phyloP scores from a whole-genome alignment of 208 protist species.

The Naegleria gruberi region DNA sequence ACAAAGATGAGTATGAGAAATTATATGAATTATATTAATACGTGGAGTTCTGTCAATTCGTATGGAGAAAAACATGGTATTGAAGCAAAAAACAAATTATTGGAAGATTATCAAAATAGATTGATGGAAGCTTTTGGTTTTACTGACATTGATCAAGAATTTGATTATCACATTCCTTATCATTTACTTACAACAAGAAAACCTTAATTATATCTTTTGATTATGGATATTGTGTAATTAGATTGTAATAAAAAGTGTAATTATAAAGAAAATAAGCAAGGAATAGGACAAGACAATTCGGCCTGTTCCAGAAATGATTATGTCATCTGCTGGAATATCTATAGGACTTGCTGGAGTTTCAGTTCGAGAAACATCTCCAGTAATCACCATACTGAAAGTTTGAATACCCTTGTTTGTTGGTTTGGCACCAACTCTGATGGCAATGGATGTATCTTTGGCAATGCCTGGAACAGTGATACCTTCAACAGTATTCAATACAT shows the following conservation, averaged over 20 bases:
- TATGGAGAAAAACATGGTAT: background rate
- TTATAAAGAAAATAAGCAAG: too few species aligned
- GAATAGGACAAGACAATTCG: too few species aligned
- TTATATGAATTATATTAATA: background rate
- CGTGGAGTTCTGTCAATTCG: background rate
- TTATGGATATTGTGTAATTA: too few species aligned
- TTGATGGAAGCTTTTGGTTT: background rate
- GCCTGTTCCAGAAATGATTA: too few species aligned
- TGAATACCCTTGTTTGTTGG: background rate
- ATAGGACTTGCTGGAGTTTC: too few species aligned
- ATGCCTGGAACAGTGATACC: background rate
- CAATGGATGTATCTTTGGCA: background rate
- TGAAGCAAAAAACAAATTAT: background rate
- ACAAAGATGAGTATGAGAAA: background rate
- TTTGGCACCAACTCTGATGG: background rate
- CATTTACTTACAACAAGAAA: background rate
- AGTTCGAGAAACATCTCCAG: too few species aligned
- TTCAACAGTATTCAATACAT: background rate
- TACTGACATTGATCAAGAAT: background rate
- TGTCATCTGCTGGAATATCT: too few species aligned
- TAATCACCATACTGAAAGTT: background rate
- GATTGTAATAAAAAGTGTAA: too few species aligned
- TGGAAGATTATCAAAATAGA: background rate
- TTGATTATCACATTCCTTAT: background rate
- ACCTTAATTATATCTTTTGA: too few species aligned